These are phyloP conservation scores for Lachancea waltii DNA, from an alignment of 805 yeast species.

Conservation along the genomic window DNA sequence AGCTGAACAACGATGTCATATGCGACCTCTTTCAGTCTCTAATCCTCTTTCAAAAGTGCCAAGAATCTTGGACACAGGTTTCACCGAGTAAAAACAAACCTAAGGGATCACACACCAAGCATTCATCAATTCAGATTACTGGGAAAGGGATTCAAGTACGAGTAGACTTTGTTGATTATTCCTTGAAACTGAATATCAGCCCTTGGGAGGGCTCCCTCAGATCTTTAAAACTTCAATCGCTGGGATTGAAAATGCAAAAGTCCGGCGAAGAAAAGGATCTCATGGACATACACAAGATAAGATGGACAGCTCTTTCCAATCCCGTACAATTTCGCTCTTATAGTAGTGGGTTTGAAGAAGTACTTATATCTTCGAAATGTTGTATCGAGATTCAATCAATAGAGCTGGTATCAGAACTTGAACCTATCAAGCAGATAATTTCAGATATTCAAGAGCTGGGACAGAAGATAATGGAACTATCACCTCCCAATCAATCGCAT, in stretches of 20 bases:
- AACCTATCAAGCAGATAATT: background rate
- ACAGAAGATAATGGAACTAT: background rate
- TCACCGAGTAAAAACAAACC: too few relatives aligned
- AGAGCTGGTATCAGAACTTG: background rate
- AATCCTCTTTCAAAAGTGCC: background rate
- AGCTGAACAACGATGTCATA: background rate
- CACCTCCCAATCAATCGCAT: background rate
- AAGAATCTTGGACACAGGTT: slow-evolving; percentile 1
- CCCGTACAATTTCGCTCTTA: slow-evolving; percentile 1
- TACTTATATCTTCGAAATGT: slow-evolving; percentile 1
- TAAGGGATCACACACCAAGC: background rate
- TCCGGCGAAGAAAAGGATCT: background rate
- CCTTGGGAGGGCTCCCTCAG: background rate
- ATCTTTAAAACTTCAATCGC: background rate
- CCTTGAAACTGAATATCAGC: background rate
- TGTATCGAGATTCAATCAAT: background rate
- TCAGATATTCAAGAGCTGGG: background rate
- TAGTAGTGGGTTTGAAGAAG: slow-evolving; percentile 2
- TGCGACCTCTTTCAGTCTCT: background rate
- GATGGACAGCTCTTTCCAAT: background rate
- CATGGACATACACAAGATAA: background rate
- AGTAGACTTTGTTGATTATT: background rate
- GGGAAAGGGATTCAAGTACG: background rate
- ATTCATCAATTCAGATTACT: background rate
- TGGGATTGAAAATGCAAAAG: background rate